Evolutionary conservation across 164 flowering plant genomes (phyloP).

Genomic region (Umbellularia californica): DNA sequence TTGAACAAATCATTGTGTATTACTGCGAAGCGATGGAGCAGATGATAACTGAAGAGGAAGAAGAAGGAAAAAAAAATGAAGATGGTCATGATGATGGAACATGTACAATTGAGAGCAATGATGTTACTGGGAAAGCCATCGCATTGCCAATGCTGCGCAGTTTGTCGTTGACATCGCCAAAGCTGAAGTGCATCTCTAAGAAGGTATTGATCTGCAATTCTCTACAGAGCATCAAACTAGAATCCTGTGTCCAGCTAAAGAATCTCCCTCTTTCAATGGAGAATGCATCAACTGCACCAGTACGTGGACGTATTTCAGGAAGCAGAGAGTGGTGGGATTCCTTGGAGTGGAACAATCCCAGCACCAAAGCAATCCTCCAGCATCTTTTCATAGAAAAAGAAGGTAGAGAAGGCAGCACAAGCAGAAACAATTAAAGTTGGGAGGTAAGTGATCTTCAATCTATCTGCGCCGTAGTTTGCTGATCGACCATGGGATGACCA

Average conservation of each 20-base stretch:
- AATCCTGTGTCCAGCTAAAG: background rate
- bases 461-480: too few species aligned
- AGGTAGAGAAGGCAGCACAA: background rate
- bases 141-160: background rate
- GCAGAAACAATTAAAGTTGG: background rate
- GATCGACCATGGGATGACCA: too few species aligned
- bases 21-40: background rate
- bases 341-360: conserved; percentile 3
- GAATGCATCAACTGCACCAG: background rate
- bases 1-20: background rate
- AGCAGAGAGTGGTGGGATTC: conserved; percentile 4
- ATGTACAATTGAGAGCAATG: background rate
- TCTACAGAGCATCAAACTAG: background rate
- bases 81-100: background rate
- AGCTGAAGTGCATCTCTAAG: background rate
- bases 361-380: background rate
- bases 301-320: background rate
- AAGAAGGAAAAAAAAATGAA: background rate
- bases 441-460: too few species aligned
- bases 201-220: background rate
- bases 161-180: background rate
- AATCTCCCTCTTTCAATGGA: conserved; percentile 1
- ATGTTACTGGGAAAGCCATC: background rate
- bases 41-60: background rate
- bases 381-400: background rate